Evolutionary conservation across 73 alveolate genomes (phyloP).

Genomic region (Symbiodinium natans): DNA sequence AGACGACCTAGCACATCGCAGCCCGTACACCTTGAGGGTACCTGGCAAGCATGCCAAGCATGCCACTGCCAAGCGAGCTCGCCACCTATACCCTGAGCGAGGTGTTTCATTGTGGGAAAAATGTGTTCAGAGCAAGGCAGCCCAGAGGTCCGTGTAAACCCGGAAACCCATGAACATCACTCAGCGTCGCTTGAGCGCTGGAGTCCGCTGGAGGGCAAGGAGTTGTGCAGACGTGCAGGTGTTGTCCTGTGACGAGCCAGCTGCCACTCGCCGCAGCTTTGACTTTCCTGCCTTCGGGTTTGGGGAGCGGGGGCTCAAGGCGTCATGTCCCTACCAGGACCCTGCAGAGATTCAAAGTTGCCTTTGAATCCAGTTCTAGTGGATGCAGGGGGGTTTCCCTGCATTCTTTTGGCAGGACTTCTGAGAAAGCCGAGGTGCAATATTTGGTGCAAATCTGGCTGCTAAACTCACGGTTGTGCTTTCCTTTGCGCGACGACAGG

Average conservation of each 20-base stretch:
- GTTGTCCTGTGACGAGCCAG: no score
- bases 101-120: not conserved
- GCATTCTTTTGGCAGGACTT: no score
- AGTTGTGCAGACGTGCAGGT: not conserved
- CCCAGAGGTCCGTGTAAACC: no score
- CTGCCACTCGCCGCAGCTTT: not conserved
- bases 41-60: not conserved
- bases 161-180: no score
- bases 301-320: not conserved
- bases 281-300: not conserved
- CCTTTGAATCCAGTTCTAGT: no score
- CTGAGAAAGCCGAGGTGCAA: not conserved
- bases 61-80: not conserved
- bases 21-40: not conserved
- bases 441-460: no score
- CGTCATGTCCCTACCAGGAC: not conserved
- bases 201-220: no score
- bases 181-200: no score
- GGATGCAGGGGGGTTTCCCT: no score
- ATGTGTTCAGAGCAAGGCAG: no score
- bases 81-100: not conserved
- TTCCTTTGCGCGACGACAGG: not conserved
- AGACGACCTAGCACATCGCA: no score
- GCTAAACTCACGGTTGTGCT: no score
- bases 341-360: not conserved